phyloP scores from a whole-genome alignment of 2,329 filamentous ascomycete species.

The Neopestalotiopsis sp. region DNA sequence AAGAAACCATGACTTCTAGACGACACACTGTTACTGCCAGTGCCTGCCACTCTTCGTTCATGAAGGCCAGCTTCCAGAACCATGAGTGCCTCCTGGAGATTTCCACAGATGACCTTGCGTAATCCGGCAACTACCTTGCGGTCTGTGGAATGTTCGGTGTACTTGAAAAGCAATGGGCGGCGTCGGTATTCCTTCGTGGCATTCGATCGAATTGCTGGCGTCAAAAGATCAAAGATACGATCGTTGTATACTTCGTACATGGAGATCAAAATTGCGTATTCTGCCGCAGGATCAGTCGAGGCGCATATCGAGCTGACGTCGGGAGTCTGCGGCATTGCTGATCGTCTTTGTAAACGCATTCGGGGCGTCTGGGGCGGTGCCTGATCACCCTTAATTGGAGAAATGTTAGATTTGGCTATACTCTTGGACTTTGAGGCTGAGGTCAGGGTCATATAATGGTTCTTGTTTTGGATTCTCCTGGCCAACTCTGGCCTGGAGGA shows the following conservation, averaged over 20 bases:
- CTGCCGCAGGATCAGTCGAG: slow-evolving; percentile 69
- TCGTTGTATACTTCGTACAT: slow-evolving; percentile 99
- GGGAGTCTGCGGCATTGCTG: slow-evolving; percentile 74
- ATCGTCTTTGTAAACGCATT: slow-evolving; percentile 71
- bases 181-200: slow-evolving; percentile 74
- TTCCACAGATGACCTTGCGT: slow-evolving; percentile 86
- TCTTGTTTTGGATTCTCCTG: slow-evolving; percentile 34
- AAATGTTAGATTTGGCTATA: slow-evolving; percentile 48
- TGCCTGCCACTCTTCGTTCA: slow-evolving; percentile 87
- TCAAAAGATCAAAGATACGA: slow-evolving; percentile 91
- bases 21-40: slow-evolving; percentile 89
- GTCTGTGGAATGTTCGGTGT: slow-evolving; percentile 85
- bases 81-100: slow-evolving; percentile 81
- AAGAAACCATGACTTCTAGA: slow-evolving; percentile 97
- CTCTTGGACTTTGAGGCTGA: slow-evolving; percentile 51
- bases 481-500: slow-evolving; percentile 38
- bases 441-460: slow-evolving; percentile 52
- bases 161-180: slow-evolving; percentile 89
- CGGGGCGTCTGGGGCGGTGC: slow-evolving; percentile 61
- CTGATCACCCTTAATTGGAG: slow-evolving; percentile 53
- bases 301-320: slow-evolving; percentile 75
- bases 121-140: slow-evolving; percentile 94
- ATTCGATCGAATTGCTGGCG: slow-evolving; percentile 62
- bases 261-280: slow-evolving; percentile 88
- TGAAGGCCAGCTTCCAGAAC: slow-evolving; percentile 89